Evolutionary conservation across 139 green algal genomes (phyloP).

Genomic region (Spirogloea muscicola): DNA sequence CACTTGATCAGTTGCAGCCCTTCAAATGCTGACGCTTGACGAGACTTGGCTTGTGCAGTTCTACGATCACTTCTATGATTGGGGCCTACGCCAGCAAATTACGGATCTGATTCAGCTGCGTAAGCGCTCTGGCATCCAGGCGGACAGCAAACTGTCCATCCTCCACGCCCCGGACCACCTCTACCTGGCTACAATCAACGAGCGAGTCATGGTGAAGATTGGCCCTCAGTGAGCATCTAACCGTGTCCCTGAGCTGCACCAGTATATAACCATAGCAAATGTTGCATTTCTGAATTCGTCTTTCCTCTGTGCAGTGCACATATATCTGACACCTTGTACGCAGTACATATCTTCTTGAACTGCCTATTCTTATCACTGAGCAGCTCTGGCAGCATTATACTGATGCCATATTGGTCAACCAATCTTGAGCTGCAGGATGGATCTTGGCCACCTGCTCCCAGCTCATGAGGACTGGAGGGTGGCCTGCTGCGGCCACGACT

Average conservation of each 20-base stretch:
- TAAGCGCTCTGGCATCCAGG: constrained; percentile 39
- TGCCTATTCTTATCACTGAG: no score
- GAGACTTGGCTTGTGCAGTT: constrained; percentile 54
- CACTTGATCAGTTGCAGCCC: background rate
- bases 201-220: constrained; percentile 25
- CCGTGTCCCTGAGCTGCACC: no score
- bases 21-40: background rate
- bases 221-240: background rate
- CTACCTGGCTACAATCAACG: constrained; percentile 15
- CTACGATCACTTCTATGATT: constrained; percentile 73
- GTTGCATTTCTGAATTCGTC: no score
- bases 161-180: constrained; percentile 5
- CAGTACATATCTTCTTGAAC: no score
- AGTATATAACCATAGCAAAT: no score
- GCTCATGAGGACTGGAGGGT: background rate
- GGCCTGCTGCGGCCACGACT: constrained; percentile 12
- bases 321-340: no score
- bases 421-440: no score
- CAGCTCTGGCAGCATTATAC: no score
- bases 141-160: constrained; percentile 1
- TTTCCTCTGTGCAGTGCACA: no score
- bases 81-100: constrained; percentile 64
- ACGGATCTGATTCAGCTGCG: constrained; percentile 67
- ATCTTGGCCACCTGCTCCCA: constrained; percentile 23
- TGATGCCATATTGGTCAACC: no score